A percentile compares a stretch with the other conserved stretches of the same genome.
phyloP scores from a whole-genome alignment of 345 rosid species.

The Brassica rapa region DNA sequence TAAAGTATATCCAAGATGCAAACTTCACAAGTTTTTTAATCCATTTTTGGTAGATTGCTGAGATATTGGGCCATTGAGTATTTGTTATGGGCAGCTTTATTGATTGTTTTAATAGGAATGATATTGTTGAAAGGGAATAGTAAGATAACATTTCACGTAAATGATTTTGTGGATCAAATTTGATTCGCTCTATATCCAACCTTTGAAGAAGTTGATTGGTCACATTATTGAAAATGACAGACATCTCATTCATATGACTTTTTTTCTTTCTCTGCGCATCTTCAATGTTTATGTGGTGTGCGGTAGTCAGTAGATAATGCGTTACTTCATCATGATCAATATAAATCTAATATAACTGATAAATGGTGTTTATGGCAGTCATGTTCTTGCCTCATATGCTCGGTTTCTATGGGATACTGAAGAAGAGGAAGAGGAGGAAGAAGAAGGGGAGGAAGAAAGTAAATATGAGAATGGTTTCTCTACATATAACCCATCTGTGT shows the following conservation, averaged over 20 bases:
- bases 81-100: background rate
- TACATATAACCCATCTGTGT: conserved; percentile 32
- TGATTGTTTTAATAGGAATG: conserved; percentile 10
- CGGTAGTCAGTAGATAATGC: background rate
- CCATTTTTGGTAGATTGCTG: background rate
- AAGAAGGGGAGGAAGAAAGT: conserved; percentile 17
- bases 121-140: background rate
- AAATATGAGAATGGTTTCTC: conserved; percentile 28
- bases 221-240: conserved; percentile 22
- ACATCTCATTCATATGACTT: background rate
- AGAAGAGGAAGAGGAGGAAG: conserved; percentile 50
- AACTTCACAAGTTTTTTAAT: background rate
- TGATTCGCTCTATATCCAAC: conserved; percentile 23
- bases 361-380: conserved; percentile 45
- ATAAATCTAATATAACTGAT: background rate
- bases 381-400: conserved; percentile 74
- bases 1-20: background rate
- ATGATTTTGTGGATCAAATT: conserved; percentile 35
- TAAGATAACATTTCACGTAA: conserved; percentile 1
- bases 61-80: background rate
- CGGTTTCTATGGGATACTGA: conserved; percentile 72
- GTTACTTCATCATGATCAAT: background rate
- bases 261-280: background rate
- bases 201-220: conserved; percentile 34
- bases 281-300: conserved; percentile 13